A percentile compares a stretch with the other conserved stretches of the same genome.
Evolutionary conservation across 2,329 filamentous ascomycete species (phyloP).

Genomic region (Pestalotiopsis sp.): DNA sequence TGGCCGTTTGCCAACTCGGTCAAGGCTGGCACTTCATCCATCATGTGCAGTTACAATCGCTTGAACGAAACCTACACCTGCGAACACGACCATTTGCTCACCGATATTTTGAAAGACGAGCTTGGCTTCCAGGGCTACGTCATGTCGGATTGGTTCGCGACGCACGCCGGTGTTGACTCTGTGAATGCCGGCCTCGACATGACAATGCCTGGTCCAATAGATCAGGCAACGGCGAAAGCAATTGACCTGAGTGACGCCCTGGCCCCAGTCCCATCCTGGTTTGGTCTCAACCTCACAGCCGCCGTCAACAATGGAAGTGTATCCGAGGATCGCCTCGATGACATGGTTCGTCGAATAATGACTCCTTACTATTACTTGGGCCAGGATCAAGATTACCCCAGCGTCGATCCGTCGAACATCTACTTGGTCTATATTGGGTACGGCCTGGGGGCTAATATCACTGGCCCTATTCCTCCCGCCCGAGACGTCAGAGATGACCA

Average conservation of each 20-base stretch:
- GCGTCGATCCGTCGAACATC: constrained; percentile 56
- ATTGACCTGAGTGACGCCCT: neutral
- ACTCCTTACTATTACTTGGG: constrained; percentile 69
- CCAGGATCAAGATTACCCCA: constrained; percentile 47
- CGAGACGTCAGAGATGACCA: constrained; percentile 81
- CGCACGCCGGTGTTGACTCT: constrained; percentile 41
- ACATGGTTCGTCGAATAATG: constrained; percentile 77
- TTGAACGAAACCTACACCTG: constrained; percentile 53
- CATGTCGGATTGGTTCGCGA: constrained; percentile 46
- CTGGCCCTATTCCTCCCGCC: constrained; percentile 47
- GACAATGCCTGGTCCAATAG: constrained; percentile 55
- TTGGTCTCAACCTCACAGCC: constrained; percentile 57
- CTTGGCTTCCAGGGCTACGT: constrained; percentile 44
- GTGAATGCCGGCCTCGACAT: constrained; percentile 51
- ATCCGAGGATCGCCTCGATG: constrained; percentile 42
- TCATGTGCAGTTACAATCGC: constrained; percentile 49
- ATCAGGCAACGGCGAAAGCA: neutral
- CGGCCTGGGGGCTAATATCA: constrained; percentile 52
- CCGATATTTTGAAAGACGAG: constrained; percentile 48
- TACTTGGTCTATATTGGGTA: constrained; percentile 63
- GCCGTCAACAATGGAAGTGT: constrained; percentile 52
- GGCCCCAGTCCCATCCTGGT: constrained; percentile 75
- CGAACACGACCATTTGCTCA: constrained; percentile 49
- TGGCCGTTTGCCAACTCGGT: constrained; percentile 57
- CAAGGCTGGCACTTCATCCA: constrained; percentile 28